Evolutionary conservation across 2,329 filamentous ascomycete genomes (phyloP).

Genomic region (Fusarium coffeatum): DNA sequence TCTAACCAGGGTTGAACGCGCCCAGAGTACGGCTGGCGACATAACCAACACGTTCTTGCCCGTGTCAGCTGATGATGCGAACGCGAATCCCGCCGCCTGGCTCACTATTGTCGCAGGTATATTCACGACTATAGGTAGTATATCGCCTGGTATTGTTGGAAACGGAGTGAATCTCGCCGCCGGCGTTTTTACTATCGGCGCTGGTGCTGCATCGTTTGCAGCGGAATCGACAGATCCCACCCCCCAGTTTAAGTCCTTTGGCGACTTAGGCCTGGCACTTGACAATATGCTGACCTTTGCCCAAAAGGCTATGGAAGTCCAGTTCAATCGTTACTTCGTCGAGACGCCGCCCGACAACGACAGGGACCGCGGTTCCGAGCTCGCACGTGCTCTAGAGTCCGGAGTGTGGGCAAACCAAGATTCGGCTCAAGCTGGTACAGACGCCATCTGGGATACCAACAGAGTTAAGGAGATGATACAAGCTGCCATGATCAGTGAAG

Average conservation of each 20-base stretch:
- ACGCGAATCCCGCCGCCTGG: background rate
- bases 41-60: background rate
- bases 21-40: no score
- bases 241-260: background rate
- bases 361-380: background rate
- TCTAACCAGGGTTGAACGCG: no score
- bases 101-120: slow-evolving; percentile 5
- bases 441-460: background rate
- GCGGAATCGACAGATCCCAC: background rate
- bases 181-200: background rate
- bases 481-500: slow-evolving; percentile 4
- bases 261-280: background rate
- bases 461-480: background rate
- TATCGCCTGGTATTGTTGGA: background rate
- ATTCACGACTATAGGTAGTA: background rate
- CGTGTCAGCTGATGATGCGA: background rate
- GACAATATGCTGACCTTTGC: background rate
- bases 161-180: background rate
- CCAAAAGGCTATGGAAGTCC: background rate
- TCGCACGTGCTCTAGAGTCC: background rate
- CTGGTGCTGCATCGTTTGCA: slow-evolving; percentile 1
- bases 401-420: slow-evolving; percentile 5
- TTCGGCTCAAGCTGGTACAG: background rate
- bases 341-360: background rate
- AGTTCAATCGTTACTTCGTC: background rate